A percentile compares a stretch with the other conserved stretches of the same genome.
phyloP scores from a whole-genome alignment of 2,329 filamentous ascomycete species.

The Chrysoporthe cubensis region DNA sequence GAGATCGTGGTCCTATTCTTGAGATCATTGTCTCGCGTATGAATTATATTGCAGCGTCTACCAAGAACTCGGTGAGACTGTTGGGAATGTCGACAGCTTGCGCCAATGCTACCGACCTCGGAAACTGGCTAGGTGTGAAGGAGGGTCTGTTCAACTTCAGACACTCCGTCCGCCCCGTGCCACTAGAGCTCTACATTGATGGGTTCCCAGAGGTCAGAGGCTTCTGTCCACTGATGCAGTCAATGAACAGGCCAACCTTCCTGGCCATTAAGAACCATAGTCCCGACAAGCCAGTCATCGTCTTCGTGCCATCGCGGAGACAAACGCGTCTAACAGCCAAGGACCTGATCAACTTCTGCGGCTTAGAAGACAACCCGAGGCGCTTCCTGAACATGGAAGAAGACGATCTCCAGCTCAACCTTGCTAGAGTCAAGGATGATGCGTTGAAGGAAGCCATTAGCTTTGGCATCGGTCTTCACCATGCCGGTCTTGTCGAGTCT shows the following conservation, averaged over 20 bases:
- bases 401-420: constrained; percentile 86
- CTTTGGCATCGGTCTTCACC: constrained; percentile 96
- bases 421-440: constrained; percentile 90
- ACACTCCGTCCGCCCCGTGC: constrained; percentile 94
- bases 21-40: constrained; percentile 94
- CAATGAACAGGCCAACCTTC: constrained; percentile 97
- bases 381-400: constrained; percentile 94
- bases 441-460: constrained; percentile 91
- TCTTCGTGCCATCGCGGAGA: constrained; percentile 93
- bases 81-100: constrained; percentile 99
- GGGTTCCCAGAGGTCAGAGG: constrained; percentile 94
- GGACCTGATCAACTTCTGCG: constrained; percentile 95
- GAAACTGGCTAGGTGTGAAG: constrained; percentile 96
- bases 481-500: constrained; percentile 93
- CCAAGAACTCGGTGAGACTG: constrained; percentile 83
- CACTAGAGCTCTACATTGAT: constrained; percentile 94
- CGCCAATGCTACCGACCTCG: constrained; percentile 91
- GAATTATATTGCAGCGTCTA: constrained; percentile 98
- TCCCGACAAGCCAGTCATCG: constrained; percentile 94
- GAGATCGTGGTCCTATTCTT: constrained; percentile 93
- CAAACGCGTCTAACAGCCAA: constrained; percentile 95
- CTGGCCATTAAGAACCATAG: constrained; percentile 96
- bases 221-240: constrained; percentile 98
- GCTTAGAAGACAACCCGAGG: constrained; percentile 96
- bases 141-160: constrained; percentile 96